Conservation (phyloP, 495 filamentous ascomycete species). For the Hyaloscypha variabilis region DNA sequence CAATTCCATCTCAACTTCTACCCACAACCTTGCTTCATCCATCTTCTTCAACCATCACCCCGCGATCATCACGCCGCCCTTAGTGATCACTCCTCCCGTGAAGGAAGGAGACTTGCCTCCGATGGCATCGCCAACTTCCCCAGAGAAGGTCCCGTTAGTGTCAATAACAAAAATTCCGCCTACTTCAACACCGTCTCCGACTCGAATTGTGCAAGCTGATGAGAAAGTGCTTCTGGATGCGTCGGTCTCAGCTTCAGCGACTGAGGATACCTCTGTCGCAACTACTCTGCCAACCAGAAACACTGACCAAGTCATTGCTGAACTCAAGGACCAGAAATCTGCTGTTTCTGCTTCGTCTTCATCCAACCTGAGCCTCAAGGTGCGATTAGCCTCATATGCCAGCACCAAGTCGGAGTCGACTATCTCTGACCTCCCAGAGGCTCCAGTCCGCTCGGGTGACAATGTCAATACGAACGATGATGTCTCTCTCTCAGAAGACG, state of each 20-base stretch:
- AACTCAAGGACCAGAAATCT: constrained; percentile 25
- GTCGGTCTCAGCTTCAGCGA: too few relatives aligned
- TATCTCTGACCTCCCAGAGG: neutral
- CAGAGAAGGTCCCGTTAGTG: neutral
- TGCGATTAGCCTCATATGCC: neutral
- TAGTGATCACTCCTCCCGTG: neutral
- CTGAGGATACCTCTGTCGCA: neutral
- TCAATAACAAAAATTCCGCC: neutral
- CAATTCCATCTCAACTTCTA: neutral
- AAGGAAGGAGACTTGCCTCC: neutral
- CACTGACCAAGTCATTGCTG: constrained; percentile 30
- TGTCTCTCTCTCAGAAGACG: constrained; percentile 35
- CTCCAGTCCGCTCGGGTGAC: neutral
- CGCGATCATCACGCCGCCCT: neutral
- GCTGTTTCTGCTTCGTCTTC: neutral
- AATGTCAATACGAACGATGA: neutral
- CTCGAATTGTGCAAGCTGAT: neutral
- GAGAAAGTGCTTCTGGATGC: too few relatives aligned
- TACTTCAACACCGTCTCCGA: neutral
- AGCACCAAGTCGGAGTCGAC: neutral
- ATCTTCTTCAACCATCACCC: neutral
- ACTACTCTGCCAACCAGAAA: constrained; percentile 25
- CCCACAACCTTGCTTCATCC: neutral
- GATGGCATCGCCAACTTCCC: neutral
- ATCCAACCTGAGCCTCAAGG: neutral